phyloP scores from a whole-genome alignment of 2,329 filamentous ascomycete genomes.

The Mollisia scopiformis region DNA sequence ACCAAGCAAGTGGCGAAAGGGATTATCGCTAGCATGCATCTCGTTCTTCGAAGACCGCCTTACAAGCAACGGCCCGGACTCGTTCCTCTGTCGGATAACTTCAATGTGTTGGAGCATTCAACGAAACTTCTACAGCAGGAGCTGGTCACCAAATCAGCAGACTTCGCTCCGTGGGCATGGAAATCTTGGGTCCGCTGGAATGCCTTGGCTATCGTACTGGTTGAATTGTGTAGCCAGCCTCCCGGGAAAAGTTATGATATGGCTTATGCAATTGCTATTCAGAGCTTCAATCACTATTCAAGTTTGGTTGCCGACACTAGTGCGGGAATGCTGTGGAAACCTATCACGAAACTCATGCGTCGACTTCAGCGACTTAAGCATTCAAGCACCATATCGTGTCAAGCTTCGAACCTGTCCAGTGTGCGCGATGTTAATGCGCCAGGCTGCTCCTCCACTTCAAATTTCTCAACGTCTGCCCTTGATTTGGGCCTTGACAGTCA shows the following conservation, averaged over 20 bases:
- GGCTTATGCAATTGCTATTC: conserved; percentile 4
- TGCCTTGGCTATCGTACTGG: conserved; percentile 13
- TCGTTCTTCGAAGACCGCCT: conserved; percentile 11
- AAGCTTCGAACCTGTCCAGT: neutral
- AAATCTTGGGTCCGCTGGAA: conserved; percentile 14
- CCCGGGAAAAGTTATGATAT: neutral
- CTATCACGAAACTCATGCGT: conserved; percentile 15
- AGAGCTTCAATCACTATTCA: conserved; percentile 9
- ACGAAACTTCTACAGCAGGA: conserved; percentile 8
- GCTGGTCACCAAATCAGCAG: neutral
- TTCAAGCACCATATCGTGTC: neutral
- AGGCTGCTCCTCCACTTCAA: neutral
- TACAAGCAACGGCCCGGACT: neutral
- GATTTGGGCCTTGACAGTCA: conserved; percentile 1
- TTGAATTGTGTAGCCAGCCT: conserved; percentile 5
- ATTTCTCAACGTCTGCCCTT: neutral
- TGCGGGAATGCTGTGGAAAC: conserved; percentile 17
- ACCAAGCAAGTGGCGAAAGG: conserved; percentile 4
- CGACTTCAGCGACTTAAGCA: conserved; percentile 3
- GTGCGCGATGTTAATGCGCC: neutral
- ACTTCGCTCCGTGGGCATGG: conserved; percentile 13
- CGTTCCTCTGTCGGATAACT: conserved; percentile 11
- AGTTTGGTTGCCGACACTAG: conserved; percentile 9
- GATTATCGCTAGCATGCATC: conserved; percentile 9
- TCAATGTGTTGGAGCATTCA: conserved; percentile 11